phyloP scores from a whole-genome alignment of 169 alveolate genomes.

The Plasmodium coatneyi region DNA sequence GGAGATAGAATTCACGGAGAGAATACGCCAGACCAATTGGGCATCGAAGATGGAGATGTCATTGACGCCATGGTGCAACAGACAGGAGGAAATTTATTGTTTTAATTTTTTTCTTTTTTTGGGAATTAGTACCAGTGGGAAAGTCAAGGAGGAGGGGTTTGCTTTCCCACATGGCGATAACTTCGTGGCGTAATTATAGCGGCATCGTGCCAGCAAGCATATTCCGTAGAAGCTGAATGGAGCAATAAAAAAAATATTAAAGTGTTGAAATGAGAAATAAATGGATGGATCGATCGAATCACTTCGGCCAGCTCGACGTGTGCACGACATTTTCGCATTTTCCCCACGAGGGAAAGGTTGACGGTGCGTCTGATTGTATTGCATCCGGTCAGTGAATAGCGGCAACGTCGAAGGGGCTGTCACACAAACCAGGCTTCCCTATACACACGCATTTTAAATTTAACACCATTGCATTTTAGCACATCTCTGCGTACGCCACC shows the following conservation, averaged over 20 bases:
- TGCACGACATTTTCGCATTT: neutral
- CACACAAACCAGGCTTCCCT: neutral
- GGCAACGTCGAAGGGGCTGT: neutral
- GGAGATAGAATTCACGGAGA: conserved; percentile 97
- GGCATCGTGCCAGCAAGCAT: neutral
- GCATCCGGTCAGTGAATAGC: no score
- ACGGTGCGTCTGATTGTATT: neutral
- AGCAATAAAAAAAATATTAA: neutral
- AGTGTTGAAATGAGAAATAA: neutral
- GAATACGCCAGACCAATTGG: conserved; percentile 95
- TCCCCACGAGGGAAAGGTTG: neutral
- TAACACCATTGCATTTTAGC: neutral
- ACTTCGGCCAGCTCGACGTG: neutral
- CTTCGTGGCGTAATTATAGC: no score
- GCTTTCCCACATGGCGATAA: neutral
- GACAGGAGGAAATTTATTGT: conserved; percentile 92
- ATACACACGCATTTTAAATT: neutral
- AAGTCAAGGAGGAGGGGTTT: neutral
- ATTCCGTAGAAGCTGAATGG: neutral
- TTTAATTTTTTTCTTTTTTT: conserved; percentile 23
- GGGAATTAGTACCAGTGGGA: neutral
- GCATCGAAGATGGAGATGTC: conserved; percentile 96
- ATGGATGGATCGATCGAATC: neutral
- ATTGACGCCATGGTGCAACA: conserved; percentile 99
- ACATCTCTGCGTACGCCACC: neutral